phyloP scores from a whole-genome alignment of 2,329 filamentous ascomycete species.

The Cytospora piceae region DNA sequence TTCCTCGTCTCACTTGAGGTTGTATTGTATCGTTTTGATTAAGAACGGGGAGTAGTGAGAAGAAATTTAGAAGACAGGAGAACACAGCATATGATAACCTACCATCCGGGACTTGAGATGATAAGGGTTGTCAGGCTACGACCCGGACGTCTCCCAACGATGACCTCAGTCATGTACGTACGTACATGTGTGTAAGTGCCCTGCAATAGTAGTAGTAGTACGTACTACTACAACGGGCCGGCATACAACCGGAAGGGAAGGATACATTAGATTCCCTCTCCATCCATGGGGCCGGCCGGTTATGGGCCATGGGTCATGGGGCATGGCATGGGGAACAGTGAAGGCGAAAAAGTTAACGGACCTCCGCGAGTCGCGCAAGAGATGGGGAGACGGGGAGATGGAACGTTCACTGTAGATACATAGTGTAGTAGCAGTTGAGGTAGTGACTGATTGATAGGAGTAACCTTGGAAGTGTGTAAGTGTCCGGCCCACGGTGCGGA shows the following conservation, averaged over 20 bases:
- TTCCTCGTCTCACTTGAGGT: neutral
- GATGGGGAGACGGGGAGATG: constrained; percentile 14
- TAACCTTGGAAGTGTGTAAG: no score
- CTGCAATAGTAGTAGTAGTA: neutral
- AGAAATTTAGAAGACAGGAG: neutral
- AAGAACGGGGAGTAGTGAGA: neutral
- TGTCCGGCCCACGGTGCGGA: constrained; percentile 26
- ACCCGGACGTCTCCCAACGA: constrained; percentile 11
- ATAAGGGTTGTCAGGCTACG: constrained; percentile 15
- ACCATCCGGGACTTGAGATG: constrained; percentile 6
- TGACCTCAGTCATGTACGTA: constrained; percentile 25
- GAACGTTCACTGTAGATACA: constrained; percentile 26
- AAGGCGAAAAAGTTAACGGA: neutral
- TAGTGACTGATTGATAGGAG: neutral
- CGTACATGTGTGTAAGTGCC: neutral
- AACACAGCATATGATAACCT: constrained; percentile 1
- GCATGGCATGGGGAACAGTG: neutral
- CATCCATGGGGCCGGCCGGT: no score
- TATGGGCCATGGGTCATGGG: neutral
- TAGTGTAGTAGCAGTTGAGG: neutral
- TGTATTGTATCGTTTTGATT: neutral
- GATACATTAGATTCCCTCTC: neutral
- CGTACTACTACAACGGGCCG: constrained; percentile 9
- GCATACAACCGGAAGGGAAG: constrained; percentile 16
- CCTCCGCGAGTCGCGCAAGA: neutral